These are phyloP conservation scores for Ceratobasidium sp. DNA, from an alignment of 1,284 basidiomycete species.

Conservation along the genomic window DNA sequence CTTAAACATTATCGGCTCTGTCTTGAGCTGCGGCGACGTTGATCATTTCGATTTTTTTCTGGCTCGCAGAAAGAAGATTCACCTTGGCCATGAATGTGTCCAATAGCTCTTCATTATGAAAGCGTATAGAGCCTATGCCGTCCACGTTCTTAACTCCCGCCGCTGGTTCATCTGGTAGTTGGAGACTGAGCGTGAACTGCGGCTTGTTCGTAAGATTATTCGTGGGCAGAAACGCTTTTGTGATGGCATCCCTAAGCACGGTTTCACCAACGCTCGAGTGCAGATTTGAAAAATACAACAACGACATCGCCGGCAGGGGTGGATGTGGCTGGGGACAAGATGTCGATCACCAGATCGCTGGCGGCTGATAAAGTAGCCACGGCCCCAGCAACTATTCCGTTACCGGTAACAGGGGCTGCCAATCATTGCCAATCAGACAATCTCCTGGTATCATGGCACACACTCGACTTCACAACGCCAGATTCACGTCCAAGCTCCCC, in stretches of 20 bases:
- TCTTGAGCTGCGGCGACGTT: conserved; percentile 15
- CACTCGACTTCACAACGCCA: too few species aligned
- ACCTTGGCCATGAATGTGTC: conserved; percentile 24
- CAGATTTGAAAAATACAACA: neutral
- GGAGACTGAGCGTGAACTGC: neutral
- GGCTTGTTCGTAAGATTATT: neutral
- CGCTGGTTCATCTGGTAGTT: neutral
- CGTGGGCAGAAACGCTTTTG: neutral
- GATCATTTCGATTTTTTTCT: neutral
- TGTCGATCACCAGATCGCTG: neutral
- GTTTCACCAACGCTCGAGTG: neutral
- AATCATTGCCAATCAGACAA: neutral
- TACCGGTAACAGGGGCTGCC: neutral
- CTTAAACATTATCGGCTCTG: conserved; percentile 26
- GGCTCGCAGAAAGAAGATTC: neutral
- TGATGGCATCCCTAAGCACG: conserved; percentile 9
- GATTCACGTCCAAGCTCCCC: too few species aligned
- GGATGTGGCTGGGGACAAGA: neutral
- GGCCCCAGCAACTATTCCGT: neutral
- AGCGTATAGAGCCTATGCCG: neutral
- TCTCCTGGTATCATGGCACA: neutral
- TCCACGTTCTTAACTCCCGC: neutral
- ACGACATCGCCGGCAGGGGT: neutral
- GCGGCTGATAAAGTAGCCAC: neutral
- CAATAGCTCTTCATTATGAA: neutral